Evolutionary conservation across 164 flowering plant genomes (phyloP).

Genomic region (Chloranthus sessilifolius): DNA sequence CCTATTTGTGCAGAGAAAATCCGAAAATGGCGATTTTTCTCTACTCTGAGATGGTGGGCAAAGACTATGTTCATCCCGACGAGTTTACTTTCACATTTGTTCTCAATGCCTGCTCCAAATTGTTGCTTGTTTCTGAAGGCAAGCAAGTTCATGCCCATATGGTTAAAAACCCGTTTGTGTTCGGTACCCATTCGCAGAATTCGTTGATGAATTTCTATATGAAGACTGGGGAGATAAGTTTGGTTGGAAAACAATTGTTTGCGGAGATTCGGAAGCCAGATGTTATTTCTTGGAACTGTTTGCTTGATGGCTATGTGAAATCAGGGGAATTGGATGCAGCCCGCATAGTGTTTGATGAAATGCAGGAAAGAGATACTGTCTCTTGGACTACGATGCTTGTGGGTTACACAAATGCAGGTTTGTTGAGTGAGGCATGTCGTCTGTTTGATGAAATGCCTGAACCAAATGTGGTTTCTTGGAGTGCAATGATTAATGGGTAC

Average conservation of each 20-base stretch:
- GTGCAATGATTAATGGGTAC: conserved; percentile 17
- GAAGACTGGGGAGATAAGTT: conserved; percentile 11
- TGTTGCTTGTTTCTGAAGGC: conserved; percentile 3
- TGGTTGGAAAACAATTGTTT: conserved; percentile 16
- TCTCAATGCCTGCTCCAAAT: conserved; percentile 11
- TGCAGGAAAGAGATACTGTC: conserved; percentile 14
- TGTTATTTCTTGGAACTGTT: conserved; percentile 21
- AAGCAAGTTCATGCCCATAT: conserved; percentile 17
- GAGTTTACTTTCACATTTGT: conserved; percentile 19
- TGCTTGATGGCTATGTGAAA: conserved; percentile 20
- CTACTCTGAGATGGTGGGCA: conserved; percentile 14
- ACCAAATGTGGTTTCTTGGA: conserved; percentile 20
- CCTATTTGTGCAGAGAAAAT: conserved; percentile 1
- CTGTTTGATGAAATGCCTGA: conserved; percentile 19
- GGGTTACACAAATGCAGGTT: conserved; percentile 11
- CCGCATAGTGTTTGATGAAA: conserved; percentile 12
- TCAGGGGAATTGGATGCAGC: conserved; percentile 4
- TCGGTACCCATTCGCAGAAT: conserved; percentile 14
- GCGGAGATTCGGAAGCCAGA: conserved; percentile 16
- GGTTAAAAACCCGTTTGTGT: conserved; percentile 10
- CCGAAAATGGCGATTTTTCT: conserved; percentile 7
- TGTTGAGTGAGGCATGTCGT: conserved; percentile 3
- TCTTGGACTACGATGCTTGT: conserved; percentile 20
- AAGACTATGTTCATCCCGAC: conserved; percentile 9
- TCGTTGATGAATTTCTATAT: conserved; percentile 19